Conservation (phyloP, 2,329 filamentous ascomycete species). For the Xylariaceae sp. region DNA sequence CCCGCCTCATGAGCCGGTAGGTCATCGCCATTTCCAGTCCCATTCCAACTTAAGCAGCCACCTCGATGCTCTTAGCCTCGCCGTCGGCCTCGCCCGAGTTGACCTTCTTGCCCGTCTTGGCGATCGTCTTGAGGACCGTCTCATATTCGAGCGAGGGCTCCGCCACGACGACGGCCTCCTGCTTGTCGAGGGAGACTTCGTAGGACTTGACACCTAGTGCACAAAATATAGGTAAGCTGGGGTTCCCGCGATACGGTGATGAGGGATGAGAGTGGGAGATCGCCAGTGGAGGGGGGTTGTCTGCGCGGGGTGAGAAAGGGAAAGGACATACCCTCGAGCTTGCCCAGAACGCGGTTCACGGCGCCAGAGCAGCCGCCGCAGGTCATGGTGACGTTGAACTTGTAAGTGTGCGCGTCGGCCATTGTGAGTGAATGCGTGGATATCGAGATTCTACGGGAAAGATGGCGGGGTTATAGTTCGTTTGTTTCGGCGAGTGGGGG, state of each 20-base stretch:
- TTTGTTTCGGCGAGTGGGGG: constrained; percentile 1
- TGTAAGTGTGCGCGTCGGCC: constrained; percentile 83
- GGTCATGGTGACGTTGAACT: constrained; percentile 91
- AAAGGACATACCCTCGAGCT: constrained; percentile 68
- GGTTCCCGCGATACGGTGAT: not conserved
- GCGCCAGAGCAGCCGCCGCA: constrained; percentile 96
- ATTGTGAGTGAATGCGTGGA: constrained; percentile 40
- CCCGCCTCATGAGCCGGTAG: no score
- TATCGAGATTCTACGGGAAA: not conserved
- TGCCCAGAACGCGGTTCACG: constrained; percentile 86
- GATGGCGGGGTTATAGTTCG: constrained; percentile 5
- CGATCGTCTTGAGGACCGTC: constrained; percentile 79
- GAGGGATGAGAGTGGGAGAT: not conserved
- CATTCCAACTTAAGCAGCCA: constrained; percentile 29
- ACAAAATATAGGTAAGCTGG: no score
- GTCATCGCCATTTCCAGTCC: no score
- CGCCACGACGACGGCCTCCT: constrained; percentile 75
- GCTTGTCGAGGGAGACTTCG: constrained; percentile 81
- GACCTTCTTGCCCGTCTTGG: constrained; percentile 93
- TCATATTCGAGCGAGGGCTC: constrained; percentile 68
- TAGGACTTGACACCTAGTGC: constrained; percentile 81
- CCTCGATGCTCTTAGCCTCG: constrained; percentile 46
- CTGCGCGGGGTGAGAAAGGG: not conserved
- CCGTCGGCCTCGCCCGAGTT: constrained; percentile 72
- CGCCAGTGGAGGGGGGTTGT: constrained; percentile 1